Conservation (phyloP, 2,329 filamentous ascomycete species). For the Didymella keratinophila region DNA sequence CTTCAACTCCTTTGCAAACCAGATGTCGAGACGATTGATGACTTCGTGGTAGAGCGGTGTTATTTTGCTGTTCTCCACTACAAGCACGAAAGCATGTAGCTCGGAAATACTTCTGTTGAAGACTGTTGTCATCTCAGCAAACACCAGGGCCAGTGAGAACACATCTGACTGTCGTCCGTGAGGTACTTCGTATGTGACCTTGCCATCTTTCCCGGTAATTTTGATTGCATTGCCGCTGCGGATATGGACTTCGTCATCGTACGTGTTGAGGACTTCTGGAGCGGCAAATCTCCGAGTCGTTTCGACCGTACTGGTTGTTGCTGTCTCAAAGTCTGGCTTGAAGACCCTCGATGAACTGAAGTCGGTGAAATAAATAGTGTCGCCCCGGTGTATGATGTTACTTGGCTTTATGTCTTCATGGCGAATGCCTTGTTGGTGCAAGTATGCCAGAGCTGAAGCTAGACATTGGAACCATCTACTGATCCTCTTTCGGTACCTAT, state of each 20-base stretch:
- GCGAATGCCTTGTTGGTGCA: conserved; percentile 22
- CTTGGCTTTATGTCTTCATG: conserved; percentile 33
- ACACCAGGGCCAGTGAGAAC: background rate
- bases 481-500: background rate
- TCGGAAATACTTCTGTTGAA: background rate
- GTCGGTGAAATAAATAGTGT: conserved; percentile 26
- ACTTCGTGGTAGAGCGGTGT: background rate
- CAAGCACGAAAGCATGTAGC: background rate
- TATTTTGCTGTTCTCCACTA: background rate
- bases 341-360: conserved; percentile 25
- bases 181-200: background rate
- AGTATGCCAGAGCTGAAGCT: conserved; percentile 24
- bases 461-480: conserved; percentile 1
- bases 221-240: background rate
- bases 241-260: background rate
- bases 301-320: conserved; percentile 13
- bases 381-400: conserved; percentile 27
- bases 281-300: conserved; percentile 20
- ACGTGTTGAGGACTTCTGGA: conserved; percentile 14
- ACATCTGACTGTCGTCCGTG: background rate
- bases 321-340: conserved; percentile 12
- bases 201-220: background rate
- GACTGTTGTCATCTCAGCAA: background rate
- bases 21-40: background rate
- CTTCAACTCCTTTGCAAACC: background rate